Evolutionary conservation across 2,329 filamentous ascomycete species (phyloP).

Genomic region (Chaetomiaceae sp.): DNA sequence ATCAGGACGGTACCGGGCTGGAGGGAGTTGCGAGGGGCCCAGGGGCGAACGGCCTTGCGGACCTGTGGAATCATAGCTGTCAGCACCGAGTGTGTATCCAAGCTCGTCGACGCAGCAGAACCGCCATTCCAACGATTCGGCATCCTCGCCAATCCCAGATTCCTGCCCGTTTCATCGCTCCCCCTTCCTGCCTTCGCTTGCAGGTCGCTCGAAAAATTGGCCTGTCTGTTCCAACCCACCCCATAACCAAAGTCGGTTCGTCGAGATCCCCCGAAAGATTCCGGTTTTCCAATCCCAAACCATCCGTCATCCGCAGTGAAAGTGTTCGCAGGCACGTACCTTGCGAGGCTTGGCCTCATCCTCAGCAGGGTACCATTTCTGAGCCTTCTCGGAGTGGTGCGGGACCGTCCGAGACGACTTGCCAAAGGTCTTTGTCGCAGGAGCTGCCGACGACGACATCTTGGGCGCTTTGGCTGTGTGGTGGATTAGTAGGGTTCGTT

Average conservation of each 20-base stretch:
- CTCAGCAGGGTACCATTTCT: conserved; percentile 98
- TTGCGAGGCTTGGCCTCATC: conserved; percentile 85
- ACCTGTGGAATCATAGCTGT: conserved; percentile 51
- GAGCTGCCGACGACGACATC: conserved; percentile 66
- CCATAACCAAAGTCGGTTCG: conserved; percentile 9
- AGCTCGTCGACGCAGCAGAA: background rate
- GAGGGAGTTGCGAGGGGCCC: conserved; percentile 82
- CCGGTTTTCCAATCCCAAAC: conserved; percentile 1
- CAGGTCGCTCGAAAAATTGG: background rate
- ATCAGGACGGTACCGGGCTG: conserved; percentile 95
- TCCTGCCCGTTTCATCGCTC: background rate
- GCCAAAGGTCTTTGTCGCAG: conserved; percentile 90
- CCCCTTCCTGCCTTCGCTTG: conserved; percentile 5
- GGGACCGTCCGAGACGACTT: conserved; percentile 91
- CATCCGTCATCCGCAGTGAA: conserved; percentile 12
- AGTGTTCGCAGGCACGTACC: conserved; percentile 58
- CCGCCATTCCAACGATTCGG: background rate
- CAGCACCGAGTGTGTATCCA: conserved; percentile 19
- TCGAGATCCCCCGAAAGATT: conserved; percentile 13
- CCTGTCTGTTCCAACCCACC: conserved; percentile 10
- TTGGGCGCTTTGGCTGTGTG: conserved; percentile 37
- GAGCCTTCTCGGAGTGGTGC: conserved; percentile 81
- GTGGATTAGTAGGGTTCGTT: conserved; percentile 27
- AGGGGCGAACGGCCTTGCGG: conserved; percentile 87
- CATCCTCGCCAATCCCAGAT: too few species aligned